Base-by-base conservation (phyloP, 2,329 filamentous ascomycete species). In the Pseudopyrenochaeta lycopersici region DNA sequence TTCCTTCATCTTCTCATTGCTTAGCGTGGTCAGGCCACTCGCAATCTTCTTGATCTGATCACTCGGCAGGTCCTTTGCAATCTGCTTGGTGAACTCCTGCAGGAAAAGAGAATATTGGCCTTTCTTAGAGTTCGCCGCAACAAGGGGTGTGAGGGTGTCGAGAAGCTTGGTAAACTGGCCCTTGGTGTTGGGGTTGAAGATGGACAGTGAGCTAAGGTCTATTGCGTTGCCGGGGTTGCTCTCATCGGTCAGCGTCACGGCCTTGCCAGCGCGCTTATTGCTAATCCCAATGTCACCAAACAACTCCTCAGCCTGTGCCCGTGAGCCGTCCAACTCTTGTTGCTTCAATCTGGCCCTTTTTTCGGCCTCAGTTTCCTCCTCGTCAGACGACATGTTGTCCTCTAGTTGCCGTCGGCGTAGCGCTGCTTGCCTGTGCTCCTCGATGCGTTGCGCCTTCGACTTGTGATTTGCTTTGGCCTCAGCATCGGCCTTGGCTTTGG, bases 1-100 rank as follows among this genome's bases (percentile, higher is more conserved):
- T 77, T 97, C 93, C 82, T 92, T 96, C 89, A 98, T 89, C 85
- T 96, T 97, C 85, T 98, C 95, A 76, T 99, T 99, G 74, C 91
- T 86, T 51, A 97, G 84, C 4, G 92, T 89, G n/a, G 93, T 97
- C 70, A 99, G 79, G 4, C 86, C 85, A 76, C 90, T 96, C 11
- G 92, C 87, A 63, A 97, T 86, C 84, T 98, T 98, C 86, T 98
- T 97, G 79, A 98, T 93, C 80, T 98, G 92, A 52, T 95, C 89
- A 74, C 91, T 96, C 12, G 90, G 88, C 63, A 99, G 79, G 23
- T 97, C 93, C 79, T 92, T 93, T 67, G 88, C 86, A 39, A 98
- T 85, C 71, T 91, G 88, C 82, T 96, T 97, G 61, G 85, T 79
- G 71, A 99, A 95, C 71, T 98, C 95, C 76, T 94, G 90, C 51